Evolutionary conservation across 2,329 filamentous ascomycete species (phyloP).

Genomic region (Thyridium curvatum): DNA sequence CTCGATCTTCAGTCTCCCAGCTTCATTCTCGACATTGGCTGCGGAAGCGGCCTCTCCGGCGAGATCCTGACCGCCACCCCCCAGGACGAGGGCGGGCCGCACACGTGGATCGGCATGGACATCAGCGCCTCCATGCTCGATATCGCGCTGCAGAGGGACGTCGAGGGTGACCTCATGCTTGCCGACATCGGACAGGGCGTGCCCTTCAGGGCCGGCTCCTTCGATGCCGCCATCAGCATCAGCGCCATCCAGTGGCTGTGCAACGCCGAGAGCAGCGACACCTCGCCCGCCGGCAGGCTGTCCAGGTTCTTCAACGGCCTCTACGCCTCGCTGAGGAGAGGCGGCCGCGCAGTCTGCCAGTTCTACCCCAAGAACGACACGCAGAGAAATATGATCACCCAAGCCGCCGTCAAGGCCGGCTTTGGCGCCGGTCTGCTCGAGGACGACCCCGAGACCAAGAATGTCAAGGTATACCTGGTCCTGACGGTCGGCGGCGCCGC

Average conservation of each 20-base stretch:
- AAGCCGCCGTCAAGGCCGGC: slow-evolving; percentile 84
- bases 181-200: slow-evolving; percentile 94
- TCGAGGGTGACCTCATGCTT: slow-evolving; percentile 88
- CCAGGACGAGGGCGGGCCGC: slow-evolving; percentile 70
- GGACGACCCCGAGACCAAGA: slow-evolving; percentile 95
- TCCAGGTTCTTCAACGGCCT: slow-evolving; percentile 87
- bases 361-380: slow-evolving; percentile 96
- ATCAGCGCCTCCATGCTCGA: slow-evolving; percentile 96
- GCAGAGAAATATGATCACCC: slow-evolving; percentile 87
- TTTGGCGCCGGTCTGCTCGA: slow-evolving; percentile 94
- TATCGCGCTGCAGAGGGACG: slow-evolving; percentile 82
- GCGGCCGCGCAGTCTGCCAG: slow-evolving; percentile 87
- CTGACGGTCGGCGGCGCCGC: slow-evolving; percentile 71
- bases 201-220: slow-evolving; percentile 84
- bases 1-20: slow-evolving; percentile 75
- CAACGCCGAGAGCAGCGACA: slow-evolving; percentile 86
- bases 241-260: slow-evolving; percentile 98
- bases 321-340: slow-evolving; percentile 76
- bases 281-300: slow-evolving; percentile 70
- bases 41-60: slow-evolving; percentile 88
- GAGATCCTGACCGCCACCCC: slow-evolving; percentile 78
- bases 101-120: slow-evolving; percentile 97
- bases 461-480: slow-evolving; percentile 91
- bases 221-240: slow-evolving; percentile 93
- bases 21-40: slow-evolving; percentile 92